Percentiles rank a stretch among this genome's conserved stretches.
These are phyloP conservation scores for Aureobasidium namibiae DNA, from an alignment of 2,329 filamentous ascomycete genomes.

Conservation along the genomic window DNA sequence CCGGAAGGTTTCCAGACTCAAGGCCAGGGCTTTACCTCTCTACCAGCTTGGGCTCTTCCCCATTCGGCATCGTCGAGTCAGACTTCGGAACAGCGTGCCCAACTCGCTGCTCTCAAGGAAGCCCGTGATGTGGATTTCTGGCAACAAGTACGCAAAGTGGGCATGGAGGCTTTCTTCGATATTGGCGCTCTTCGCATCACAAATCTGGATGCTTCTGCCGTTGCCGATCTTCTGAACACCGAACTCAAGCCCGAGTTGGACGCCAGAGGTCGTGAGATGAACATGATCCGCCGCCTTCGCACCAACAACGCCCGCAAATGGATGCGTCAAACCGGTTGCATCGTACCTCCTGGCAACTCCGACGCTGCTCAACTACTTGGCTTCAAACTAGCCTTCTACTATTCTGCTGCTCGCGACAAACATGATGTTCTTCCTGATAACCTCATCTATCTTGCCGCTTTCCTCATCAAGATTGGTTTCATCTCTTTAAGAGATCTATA, in stretches of 20 bases:
- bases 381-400: constrained; percentile 95
- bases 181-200: constrained; percentile 65
- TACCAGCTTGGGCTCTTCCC: constrained; percentile 83
- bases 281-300: constrained; percentile 34
- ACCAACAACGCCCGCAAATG: constrained; percentile 58
- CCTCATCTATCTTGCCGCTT: constrained; percentile 79
- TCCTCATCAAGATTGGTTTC: constrained; percentile 95
- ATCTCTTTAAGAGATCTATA: constrained; percentile 88
- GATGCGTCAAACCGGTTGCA: constrained; percentile 71
- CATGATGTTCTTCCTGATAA: constrained; percentile 81
- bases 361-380: constrained; percentile 91
- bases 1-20: constrained; percentile 40
- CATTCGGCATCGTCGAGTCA: constrained; percentile 55
- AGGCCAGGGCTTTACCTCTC: constrained; percentile 49
- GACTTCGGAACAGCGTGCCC: constrained; percentile 59
- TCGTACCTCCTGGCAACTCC: constrained; percentile 78
- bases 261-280: constrained; percentile 32
- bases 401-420: constrained; percentile 65
- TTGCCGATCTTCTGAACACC: constrained; percentile 22
- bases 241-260: constrained; percentile 25
- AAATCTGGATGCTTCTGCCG: constrained; percentile 44
- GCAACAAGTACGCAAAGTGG: constrained; percentile 65
- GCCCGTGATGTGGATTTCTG: constrained; percentile 71
- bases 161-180: constrained; percentile 82
- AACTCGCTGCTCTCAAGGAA: constrained; percentile 49